These are phyloP conservation scores for Raphanus hybrid DNA, from an alignment of 441 rosid genomes.

Conservation along the genomic window DNA sequence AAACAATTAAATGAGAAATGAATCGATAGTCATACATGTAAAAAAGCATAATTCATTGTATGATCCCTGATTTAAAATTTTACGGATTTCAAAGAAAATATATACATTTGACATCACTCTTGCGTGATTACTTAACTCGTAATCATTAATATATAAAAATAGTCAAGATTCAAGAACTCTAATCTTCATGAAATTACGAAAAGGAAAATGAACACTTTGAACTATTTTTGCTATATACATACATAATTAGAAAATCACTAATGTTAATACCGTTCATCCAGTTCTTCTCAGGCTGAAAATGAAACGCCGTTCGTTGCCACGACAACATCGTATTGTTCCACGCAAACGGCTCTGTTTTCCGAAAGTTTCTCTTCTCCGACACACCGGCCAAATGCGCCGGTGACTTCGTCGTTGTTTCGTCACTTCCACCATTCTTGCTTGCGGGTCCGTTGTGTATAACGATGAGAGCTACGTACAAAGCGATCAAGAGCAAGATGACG, in stretches of 20 bases:
- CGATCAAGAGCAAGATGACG: background rate
- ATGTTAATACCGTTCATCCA: slow-evolving; percentile 5
- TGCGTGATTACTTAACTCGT: background rate
- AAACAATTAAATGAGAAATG: background rate
- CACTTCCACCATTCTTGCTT: background rate
- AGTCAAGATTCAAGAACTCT: background rate
- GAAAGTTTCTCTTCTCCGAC: background rate
- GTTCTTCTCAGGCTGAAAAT: background rate
- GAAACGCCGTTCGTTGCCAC: slow-evolving; percentile 3
- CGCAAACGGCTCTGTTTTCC: background rate
- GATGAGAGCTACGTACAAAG: background rate
- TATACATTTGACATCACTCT: background rate
- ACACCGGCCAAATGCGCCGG: background rate
- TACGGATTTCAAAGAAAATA: background rate
- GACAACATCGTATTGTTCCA: background rate
- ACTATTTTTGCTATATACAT: background rate
- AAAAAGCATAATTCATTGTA: background rate
- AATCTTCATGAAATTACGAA: background rate
- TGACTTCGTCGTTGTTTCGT: background rate
- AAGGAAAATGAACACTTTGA: background rate
- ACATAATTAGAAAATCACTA: background rate
- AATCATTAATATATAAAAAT: background rate
- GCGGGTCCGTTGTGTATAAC: background rate
- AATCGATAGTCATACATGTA: background rate
- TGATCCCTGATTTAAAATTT: background rate